A percentile compares a stretch with the other conserved stretches of the same genome.
These are phyloP conservation scores for Camellia sinensis DNA, from an alignment of 148 eudicot species.

Conservation along the genomic window DNA sequence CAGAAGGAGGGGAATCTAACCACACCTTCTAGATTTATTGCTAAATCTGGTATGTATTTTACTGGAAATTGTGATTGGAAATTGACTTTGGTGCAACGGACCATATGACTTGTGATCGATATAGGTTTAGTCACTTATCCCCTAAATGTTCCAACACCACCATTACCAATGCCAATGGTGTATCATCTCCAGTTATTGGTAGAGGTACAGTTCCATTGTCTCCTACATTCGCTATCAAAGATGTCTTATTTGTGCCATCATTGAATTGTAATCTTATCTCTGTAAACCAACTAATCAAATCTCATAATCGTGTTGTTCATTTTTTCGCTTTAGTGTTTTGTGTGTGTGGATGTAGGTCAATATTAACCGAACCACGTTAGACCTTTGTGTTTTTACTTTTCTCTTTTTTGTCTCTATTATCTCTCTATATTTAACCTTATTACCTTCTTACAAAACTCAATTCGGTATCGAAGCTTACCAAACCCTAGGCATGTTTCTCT, in stretches of 20 bases:
- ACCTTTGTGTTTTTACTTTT: too few species aligned
- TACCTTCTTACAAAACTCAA: too few species aligned
- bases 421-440: too few species aligned
- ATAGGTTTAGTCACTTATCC: too few species aligned
- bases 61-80: neutral
- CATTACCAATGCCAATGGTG: too few species aligned
- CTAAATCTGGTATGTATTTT: neutral
- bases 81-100: constrained; percentile 1
- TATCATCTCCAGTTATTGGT: neutral
- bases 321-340: neutral
- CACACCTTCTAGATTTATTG: neutral
- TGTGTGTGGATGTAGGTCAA: too few species aligned
- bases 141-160: too few species aligned
- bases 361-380: too few species aligned
- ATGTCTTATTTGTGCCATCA: neutral
- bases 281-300: neutral
- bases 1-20: neutral
- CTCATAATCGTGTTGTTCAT: neutral
- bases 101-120: neutral
- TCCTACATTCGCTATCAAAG: neutral
- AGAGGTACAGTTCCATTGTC: neutral
- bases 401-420: too few species aligned
- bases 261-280: too few species aligned
- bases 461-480: too few species aligned
- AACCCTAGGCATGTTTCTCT: too few species aligned